Conservation (phyloP, 495 filamentous ascomycete genomes). For the Penicillium macrosclerotiorum region DNA sequence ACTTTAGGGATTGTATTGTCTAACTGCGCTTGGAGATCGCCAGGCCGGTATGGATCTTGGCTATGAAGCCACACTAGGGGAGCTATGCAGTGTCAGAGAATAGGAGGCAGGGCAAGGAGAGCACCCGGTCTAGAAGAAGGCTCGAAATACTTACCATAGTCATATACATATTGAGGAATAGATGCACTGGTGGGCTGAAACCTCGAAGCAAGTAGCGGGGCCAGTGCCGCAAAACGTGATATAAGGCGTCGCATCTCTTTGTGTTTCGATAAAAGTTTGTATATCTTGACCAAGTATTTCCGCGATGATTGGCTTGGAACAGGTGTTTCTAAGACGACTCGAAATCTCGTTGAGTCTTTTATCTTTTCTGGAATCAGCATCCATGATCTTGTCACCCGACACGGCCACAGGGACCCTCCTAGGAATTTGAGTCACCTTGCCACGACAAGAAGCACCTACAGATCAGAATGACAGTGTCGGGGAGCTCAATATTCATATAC, state of each 20-base stretch:
- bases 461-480: no score
- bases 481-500: no score
- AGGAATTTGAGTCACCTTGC: no score
- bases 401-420: no score
- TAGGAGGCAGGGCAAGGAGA: neutral
- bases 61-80: constrained; percentile 56
- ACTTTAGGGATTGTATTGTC: constrained; percentile 52
- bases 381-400: no score
- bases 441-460: no score
- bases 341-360: no score
- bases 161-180: constrained; percentile 29
- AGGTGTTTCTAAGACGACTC: no score
- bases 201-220: constrained; percentile 1
- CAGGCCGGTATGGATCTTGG: constrained; percentile 56
- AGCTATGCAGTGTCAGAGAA: constrained; percentile 25
- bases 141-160: constrained; percentile 27
- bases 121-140: no score
- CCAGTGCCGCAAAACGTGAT: constrained; percentile 7
- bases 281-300: neutral
- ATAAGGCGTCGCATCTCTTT: constrained; percentile 12
- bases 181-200: constrained; percentile 2
- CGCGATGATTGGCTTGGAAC: no score
- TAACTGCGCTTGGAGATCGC: constrained; percentile 57
- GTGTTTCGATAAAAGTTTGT: no score
- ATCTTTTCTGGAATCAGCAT: no score